These are phyloP conservation scores for Quercus agrifolia DNA, from an alignment of 306 rosid genomes.

Conservation along the genomic window DNA sequence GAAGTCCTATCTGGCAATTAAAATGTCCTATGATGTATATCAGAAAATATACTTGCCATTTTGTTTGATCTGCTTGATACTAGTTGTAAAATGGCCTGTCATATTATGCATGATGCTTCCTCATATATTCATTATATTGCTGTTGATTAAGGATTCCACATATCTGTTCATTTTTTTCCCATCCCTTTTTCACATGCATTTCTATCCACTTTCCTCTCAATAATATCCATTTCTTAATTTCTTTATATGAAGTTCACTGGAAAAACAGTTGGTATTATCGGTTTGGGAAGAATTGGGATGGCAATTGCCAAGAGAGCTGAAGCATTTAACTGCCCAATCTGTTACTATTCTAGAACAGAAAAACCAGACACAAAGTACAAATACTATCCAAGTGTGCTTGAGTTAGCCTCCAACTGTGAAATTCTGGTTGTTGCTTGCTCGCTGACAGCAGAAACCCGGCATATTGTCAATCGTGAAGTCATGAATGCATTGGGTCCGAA, in stretches of 20 bases:
- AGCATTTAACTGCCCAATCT: slow-evolving; percentile 66
- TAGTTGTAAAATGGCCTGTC: not conserved
- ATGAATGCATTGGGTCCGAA: slow-evolving; percentile 71
- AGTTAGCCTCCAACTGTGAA: slow-evolving; percentile 68
- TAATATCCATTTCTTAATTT: not conserved
- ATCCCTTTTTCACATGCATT: not conserved
- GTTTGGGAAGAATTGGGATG: slow-evolving; percentile 78
- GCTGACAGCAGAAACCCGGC: slow-evolving; percentile 54
- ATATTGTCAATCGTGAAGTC: slow-evolving; percentile 66
- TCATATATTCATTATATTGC: not conserved
- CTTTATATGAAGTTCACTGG: slow-evolving; percentile 70
- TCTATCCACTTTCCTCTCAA: not conserved
- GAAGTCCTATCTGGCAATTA: not conserved
- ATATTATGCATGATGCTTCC: not conserved
- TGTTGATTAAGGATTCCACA: not conserved
- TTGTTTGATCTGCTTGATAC: not conserved
- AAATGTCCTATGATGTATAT: not conserved
- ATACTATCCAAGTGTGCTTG: slow-evolving; percentile 67
- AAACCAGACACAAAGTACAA: slow-evolving; percentile 54
- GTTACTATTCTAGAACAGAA: slow-evolving; percentile 60
- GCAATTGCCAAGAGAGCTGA: slow-evolving; percentile 82
- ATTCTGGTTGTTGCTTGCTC: slow-evolving; percentile 83
- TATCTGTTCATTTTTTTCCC: not conserved
- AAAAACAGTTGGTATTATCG: slow-evolving; percentile 75
- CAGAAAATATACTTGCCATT: not conserved